Percentiles rank a stretch among this genome's conserved stretches.
phyloP scores from a whole-genome alignment of 371 early-diverging fungal genomes.

The Rhizopus arrhizus region DNA sequence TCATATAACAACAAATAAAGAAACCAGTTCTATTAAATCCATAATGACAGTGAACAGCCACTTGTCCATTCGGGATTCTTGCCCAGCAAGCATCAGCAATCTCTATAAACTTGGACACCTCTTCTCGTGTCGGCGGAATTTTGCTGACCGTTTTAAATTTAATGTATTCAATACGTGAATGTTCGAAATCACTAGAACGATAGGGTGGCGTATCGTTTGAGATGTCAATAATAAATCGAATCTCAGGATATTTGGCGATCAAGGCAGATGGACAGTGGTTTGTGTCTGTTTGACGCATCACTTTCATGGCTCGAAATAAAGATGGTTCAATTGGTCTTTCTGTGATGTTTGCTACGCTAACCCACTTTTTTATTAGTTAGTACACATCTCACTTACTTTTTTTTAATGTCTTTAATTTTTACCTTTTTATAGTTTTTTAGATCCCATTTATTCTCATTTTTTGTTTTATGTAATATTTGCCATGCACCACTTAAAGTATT shows the following conservation, averaged over 20 bases:
- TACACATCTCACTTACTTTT: not conserved
- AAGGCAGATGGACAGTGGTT: slow-evolving; percentile 66
- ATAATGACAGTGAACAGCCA: slow-evolving; percentile 79
- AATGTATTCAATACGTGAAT: slow-evolving; percentile 59
- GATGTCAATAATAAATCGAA: slow-evolving; percentile 57
- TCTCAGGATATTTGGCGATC: slow-evolving; percentile 64
- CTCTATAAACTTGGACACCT: slow-evolving; percentile 59
- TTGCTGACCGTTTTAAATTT: slow-evolving; percentile 71
- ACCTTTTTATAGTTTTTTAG: slow-evolving; percentile 73
- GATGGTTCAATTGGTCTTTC: slow-evolving; percentile 52
- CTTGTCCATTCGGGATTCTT: slow-evolving; percentile 62
- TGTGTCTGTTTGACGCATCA: slow-evolving; percentile 68
- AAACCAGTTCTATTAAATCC: slow-evolving; percentile 76
- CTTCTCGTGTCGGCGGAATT: slow-evolving; percentile 64
- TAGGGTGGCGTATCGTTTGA: slow-evolving; percentile 69
- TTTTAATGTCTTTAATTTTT: not conserved
- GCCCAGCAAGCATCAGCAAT: slow-evolving; percentile 59
- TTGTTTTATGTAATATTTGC: slow-evolving; percentile 61
- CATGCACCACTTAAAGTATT: slow-evolving; percentile 62
- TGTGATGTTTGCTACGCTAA: slow-evolving; percentile 58
- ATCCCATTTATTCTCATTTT: slow-evolving; percentile 71
- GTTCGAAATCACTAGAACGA: slow-evolving; percentile 61
- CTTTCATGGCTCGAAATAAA: slow-evolving; percentile 63
- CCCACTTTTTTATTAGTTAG: slow-evolving; percentile 53
- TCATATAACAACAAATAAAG: slow-evolving; percentile 71